These are phyloP conservation scores for Pichia exigua DNA, from an alignment of 805 yeast genomes.

Conservation along the genomic window DNA sequence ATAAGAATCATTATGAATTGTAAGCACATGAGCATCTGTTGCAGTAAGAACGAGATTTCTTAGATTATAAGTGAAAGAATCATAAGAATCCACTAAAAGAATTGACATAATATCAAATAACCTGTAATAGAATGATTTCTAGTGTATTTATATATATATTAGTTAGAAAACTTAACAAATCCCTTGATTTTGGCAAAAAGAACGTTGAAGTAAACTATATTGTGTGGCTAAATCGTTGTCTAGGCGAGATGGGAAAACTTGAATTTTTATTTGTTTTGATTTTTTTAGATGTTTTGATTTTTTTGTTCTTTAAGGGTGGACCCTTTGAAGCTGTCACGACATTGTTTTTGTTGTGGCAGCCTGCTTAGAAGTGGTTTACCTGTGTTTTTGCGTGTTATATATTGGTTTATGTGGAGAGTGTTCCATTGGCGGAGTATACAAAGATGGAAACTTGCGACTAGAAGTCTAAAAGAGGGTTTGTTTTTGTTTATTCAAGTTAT, in stretches of 20 bases:
- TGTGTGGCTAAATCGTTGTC: background rate
- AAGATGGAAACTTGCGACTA: too few species aligned
- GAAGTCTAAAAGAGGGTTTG: too few species aligned
- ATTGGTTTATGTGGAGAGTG: too few species aligned
- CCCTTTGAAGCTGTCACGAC: background rate
- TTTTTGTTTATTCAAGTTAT: too few species aligned
- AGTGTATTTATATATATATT: background rate
- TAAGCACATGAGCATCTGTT: conserved; percentile 41
- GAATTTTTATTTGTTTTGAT: background rate
- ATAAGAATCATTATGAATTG: conserved; percentile 58
- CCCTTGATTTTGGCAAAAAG: background rate
- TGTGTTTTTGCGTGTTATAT: too few species aligned
- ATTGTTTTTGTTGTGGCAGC: background rate
- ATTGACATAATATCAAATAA: conserved; percentile 35
- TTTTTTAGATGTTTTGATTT: too few species aligned
- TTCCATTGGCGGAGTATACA: too few species aligned
- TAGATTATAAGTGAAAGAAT: conserved; percentile 86
- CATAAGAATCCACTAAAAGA: conserved; percentile 84
- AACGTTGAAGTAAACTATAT: background rate
- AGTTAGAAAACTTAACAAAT: background rate
- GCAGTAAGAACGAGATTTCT: conserved; percentile 50
- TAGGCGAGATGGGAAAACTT: background rate
- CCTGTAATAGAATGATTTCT: background rate
- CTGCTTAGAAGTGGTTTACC: background rate
- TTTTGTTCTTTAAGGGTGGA: background rate